Percentiles rank a stretch among this genome's conserved stretches.
phyloP scores from a whole-genome alignment of 768 basidiomycete species.

The Leccinum incarnatum region DNA sequence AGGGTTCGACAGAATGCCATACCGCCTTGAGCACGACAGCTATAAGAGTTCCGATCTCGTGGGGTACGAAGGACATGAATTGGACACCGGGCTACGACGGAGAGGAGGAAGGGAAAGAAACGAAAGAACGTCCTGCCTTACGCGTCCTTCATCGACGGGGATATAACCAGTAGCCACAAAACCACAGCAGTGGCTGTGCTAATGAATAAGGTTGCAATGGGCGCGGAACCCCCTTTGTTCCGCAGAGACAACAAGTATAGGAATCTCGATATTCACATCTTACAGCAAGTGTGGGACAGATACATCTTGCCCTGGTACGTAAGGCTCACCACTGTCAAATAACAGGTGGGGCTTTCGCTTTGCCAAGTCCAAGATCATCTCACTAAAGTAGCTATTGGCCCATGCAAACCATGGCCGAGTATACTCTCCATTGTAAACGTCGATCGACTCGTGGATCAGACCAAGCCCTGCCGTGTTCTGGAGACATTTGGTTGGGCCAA shows the following conservation, averaged over 20 bases:
- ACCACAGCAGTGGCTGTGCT: conserved; percentile 23
- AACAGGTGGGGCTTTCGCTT: conserved; percentile 69
- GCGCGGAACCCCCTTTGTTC: not conserved
- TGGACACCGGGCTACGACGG: conserved; percentile 1
- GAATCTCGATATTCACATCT: not conserved
- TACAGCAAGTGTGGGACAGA: not conserved
- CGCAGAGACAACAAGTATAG: not conserved
- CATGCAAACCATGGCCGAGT: conserved; percentile 80
- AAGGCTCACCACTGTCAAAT: conserved; percentile 52
- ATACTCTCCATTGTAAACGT: conserved; percentile 58
- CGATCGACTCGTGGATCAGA: conserved; percentile 74
- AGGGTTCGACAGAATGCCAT: conserved; percentile 34
- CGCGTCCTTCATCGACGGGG: conserved; percentile 15
- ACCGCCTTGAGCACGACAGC: conserved; percentile 94
- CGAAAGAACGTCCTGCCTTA: conserved; percentile 16
- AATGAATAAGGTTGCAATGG: not conserved
- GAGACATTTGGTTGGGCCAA: not conserved
- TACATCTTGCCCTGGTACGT: conserved; percentile 45
- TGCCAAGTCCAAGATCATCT: conserved; percentile 78
- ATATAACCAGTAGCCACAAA: conserved; percentile 1
- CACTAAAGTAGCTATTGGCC: conserved; percentile 82
- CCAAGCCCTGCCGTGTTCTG: conserved; percentile 74
- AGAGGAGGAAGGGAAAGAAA: conserved; percentile 4
- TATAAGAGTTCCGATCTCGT: conserved; percentile 89
- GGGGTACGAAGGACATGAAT: conserved; percentile 57